Conservation (phyloP, 2,329 filamentous ascomycete species). For the Thelonectria blattea region DNA sequence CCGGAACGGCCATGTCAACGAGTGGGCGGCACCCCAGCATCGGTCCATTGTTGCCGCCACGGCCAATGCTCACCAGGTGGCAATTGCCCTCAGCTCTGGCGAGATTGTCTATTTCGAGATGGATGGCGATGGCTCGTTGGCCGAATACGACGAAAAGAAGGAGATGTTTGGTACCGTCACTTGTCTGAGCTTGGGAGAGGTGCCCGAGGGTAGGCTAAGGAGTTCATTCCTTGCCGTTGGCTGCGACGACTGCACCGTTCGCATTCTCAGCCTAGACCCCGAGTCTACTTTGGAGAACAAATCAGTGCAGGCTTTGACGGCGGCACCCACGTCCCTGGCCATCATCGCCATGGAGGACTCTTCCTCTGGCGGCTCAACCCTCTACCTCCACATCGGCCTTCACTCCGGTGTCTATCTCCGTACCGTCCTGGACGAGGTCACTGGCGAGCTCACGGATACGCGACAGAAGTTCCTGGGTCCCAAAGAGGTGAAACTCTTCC, state of each 20-base stretch:
- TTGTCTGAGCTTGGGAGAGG: constrained; percentile 89
- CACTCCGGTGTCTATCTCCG: constrained; percentile 95
- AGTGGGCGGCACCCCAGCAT: constrained; percentile 93
- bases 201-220: constrained; percentile 86
- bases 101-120: constrained; percentile 99
- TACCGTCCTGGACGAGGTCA: constrained; percentile 93
- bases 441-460: constrained; percentile 93
- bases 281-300: constrained; percentile 92
- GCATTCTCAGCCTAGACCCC: constrained; percentile 87
- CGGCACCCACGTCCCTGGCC: constrained; percentile 83
- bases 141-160: constrained; percentile 93
- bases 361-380: constrained; percentile 82
- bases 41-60: constrained; percentile 93
- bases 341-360: constrained; percentile 98
- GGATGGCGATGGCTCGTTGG: constrained; percentile 87
- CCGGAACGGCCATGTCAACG: constrained; percentile 77
- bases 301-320: constrained; percentile 91
- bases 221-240: constrained; percentile 95
- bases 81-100: constrained; percentile 90
- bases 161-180: constrained; percentile 96
- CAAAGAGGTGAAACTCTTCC: constrained; percentile 87
- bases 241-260: constrained; percentile 94
- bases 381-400: constrained; percentile 95
- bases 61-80: constrained; percentile 91
- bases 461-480: constrained; percentile 93